These are phyloP conservation scores for Candolleomyces aberdarensis DNA, from an alignment of 768 basidiomycete genomes.

Conservation along the genomic window DNA sequence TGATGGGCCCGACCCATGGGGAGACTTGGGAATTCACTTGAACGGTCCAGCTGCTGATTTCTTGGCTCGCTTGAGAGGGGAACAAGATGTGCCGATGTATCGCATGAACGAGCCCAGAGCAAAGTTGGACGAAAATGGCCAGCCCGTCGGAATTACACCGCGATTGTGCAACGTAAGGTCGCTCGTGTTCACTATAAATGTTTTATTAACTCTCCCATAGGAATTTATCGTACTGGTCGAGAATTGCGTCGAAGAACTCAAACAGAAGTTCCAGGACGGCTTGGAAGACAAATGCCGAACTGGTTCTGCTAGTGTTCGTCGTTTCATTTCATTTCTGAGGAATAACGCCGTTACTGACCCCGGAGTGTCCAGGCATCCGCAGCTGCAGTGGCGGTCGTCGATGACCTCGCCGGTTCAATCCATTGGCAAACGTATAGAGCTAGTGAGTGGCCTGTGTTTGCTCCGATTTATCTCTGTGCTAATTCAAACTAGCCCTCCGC, in stretches of 20 bases:
- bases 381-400: slow-evolving; percentile 43
- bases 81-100: slow-evolving; percentile 27
- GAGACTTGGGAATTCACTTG: slow-evolving; percentile 11
- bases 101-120: slow-evolving; percentile 28
- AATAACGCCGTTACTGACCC: slow-evolving; percentile 4
- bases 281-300: slow-evolving; percentile 55
- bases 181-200: not conserved
- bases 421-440: slow-evolving; percentile 62
- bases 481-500: slow-evolving; percentile 37
- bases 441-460: slow-evolving; percentile 32
- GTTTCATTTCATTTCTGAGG: not conserved
- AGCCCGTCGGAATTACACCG: slow-evolving; percentile 44
- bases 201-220: slow-evolving; percentile 23
- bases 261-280: slow-evolving; percentile 48
- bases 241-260: slow-evolving; percentile 42
- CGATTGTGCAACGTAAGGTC: slow-evolving; percentile 37
- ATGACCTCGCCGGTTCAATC: slow-evolving; percentile 50
- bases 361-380: slow-evolving; percentile 30
- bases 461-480: not conserved
- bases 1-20: slow-evolving; percentile 7
- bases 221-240: slow-evolving; percentile 46
- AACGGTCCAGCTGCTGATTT: slow-evolving; percentile 30
- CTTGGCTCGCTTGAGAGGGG: slow-evolving; percentile 25
- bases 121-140: slow-evolving; percentile 41
- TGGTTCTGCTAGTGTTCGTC: slow-evolving; percentile 47